Evolutionary conservation across 208 protist genomes (phyloP), one percentile per base, ranked within the genome.

Genomic region (Wallacemonas sp.): DNA sequence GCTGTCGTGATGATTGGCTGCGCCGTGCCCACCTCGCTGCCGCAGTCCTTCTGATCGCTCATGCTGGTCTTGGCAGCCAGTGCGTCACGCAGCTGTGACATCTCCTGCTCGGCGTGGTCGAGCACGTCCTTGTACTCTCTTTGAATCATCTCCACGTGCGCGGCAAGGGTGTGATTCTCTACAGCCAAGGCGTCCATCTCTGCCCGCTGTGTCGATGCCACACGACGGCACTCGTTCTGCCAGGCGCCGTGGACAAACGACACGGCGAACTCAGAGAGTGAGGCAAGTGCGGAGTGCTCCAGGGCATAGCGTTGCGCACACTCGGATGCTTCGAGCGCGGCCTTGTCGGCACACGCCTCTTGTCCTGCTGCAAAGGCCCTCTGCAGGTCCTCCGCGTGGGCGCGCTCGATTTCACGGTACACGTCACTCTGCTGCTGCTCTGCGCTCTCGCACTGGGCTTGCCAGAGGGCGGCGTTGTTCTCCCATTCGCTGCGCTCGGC

Each of bases 41-140:
- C n/a, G n/a, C n/a, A n/a, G n/a, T n/a, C n/a, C n/a, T n/a, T n/a
- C n/a, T n/a, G n/a, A n/a, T n/a, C n/a, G n/a, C n/a, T n/a, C n/a
- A n/a, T n/a, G n/a, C n/a, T n/a, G n/a, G n/a, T n/a, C n/a, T n/a
- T n/a, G n/a, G n/a, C n/a, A n/a, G n/a, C n/a, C n/a, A n/a, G n/a
- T n/a, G n/a, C n/a, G n/a, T n/a, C n/a, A n/a, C 39, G 69, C 23
- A 86, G 72, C 11, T 62, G 58, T 41, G 17, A 26, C 21, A 58
- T 43, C 48, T 87, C 78, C 17, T 65, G 49, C 41, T 74, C 58
- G 33, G 80, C 82, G 39, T 81, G 78, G 16, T 47, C 60, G 34
- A 85, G 73, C 27, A 69, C 70, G 23, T 79, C 79, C 19, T 69
- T 48, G 61, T 76, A 76, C 24, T 60, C n/a, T 8, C 29, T 16